phyloP scores from a whole-genome alignment of 192 early-diverging fungal genomes.

The Oehlia diaphana region DNA sequence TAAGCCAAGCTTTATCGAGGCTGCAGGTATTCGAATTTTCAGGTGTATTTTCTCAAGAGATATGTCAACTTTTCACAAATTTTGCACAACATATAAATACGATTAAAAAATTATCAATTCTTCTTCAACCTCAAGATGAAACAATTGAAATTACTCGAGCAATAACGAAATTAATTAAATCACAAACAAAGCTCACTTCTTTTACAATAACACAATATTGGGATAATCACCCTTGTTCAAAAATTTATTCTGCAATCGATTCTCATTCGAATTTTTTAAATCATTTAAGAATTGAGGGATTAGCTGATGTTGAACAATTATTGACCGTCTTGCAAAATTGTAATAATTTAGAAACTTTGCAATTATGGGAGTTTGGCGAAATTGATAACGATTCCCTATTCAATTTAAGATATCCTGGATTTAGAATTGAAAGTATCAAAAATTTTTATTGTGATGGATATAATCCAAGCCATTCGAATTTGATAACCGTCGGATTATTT shows the following conservation, averaged over 20 bases:
- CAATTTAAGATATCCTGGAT: no score
- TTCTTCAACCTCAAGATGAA: background rate
- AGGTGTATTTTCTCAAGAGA: no score
- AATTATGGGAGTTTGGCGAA: background rate
- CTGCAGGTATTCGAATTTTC: no score
- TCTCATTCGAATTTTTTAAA: background rate
- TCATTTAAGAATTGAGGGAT: background rate
- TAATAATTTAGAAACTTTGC: background rate
- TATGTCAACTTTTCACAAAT: background rate
- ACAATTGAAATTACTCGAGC: background rate
- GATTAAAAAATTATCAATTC: background rate
- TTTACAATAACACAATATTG: background rate
- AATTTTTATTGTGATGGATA: no score
- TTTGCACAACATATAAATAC: background rate
- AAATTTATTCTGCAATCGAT: background rate
- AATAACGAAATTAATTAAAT: background rate
- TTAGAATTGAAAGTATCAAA: no score
- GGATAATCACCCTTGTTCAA: background rate
- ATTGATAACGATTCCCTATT: no score
- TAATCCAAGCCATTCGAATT: no score
- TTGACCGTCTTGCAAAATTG: background rate
- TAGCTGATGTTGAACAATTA: background rate
- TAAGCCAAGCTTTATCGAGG: no score
- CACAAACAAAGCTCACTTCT: background rate
- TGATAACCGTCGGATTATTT: no score